A percentile compares a stretch with the other conserved stretches of the same genome.
Evolutionary conservation across 73 alveolate species (phyloP).

Genomic region (Paramecium sonneborni): DNA sequence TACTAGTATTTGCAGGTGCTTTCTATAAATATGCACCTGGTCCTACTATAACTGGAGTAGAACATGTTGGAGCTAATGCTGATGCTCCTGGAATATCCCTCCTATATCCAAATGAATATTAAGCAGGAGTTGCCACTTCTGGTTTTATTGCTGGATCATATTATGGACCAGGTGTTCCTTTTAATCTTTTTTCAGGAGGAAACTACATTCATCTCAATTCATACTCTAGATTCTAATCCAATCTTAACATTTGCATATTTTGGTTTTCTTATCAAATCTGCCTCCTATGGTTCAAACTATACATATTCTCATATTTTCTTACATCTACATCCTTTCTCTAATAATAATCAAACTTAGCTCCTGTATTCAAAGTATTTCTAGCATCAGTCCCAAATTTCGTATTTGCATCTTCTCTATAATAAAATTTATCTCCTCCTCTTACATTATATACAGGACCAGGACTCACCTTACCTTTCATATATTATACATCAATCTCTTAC

Average conservation of each 20-base stretch:
- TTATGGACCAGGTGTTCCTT: conserved; percentile 89
- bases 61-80: conserved; percentile 74
- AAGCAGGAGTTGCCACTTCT: conserved; percentile 70
- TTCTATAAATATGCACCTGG: conserved; percentile 86
- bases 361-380: conserved; percentile 62
- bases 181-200: conserved; percentile 70
- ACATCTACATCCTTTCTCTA: conserved; percentile 66
- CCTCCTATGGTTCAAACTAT: conserved; percentile 67
- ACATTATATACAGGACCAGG: conserved; percentile 67
- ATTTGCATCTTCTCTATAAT: conserved; percentile 54
- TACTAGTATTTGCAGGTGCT: conserved; percentile 76
- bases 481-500: neutral
- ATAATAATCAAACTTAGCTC: conserved; percentile 63
- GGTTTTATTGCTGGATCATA: conserved; percentile 77
- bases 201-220: neutral
- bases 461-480: conserved; percentile 47
- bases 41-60: conserved; percentile 83
- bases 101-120: conserved; percentile 82
- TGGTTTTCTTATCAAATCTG: conserved; percentile 63
- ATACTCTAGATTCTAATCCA: conserved; percentile 67
- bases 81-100: conserved; percentile 73
- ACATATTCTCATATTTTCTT: neutral
- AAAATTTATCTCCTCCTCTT: conserved; percentile 62
- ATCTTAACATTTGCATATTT: conserved; percentile 63
- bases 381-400: conserved; percentile 56